These are phyloP conservation scores for Cystofilobasidium ferigula DNA, from an alignment of 768 basidiomycete species.

Conservation along the genomic window DNA sequence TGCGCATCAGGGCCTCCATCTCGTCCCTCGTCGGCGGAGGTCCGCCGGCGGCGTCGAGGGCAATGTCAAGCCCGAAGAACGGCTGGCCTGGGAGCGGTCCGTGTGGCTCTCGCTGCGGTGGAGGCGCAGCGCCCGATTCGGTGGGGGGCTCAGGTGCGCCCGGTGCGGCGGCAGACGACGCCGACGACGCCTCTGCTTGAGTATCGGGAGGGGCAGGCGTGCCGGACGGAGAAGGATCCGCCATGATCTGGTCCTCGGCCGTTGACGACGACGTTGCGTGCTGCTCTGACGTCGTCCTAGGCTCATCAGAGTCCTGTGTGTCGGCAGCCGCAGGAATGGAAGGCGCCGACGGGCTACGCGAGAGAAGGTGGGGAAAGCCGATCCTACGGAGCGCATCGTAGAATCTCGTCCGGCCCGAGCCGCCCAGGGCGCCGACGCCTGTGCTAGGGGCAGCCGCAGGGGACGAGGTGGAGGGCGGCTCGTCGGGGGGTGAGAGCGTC, in stretches of 20 bases:
- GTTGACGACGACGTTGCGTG: too few relatives aligned
- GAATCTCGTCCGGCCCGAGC: background rate
- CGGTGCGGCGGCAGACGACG: too few relatives aligned
- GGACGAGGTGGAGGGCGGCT: background rate
- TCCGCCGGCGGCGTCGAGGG: background rate
- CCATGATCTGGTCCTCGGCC: too few relatives aligned
- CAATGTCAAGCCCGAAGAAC: background rate
- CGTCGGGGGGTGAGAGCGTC: background rate
- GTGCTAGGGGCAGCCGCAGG: background rate
- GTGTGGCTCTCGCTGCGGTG: background rate
- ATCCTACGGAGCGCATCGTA: background rate
- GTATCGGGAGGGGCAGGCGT: too few relatives aligned
- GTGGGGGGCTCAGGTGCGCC: too few relatives aligned
- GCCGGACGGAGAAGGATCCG: too few relatives aligned
- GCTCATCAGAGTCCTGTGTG: too few relatives aligned
- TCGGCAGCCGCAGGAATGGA: too few relatives aligned
- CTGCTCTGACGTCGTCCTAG: too few relatives aligned
- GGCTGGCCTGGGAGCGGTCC: background rate
- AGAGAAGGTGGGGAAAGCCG: background rate
- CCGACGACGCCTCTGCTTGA: too few relatives aligned
- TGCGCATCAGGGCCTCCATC: conserved; percentile 1
- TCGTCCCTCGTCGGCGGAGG: background rate
- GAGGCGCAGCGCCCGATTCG: too few relatives aligned
- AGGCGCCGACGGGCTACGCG: background rate
- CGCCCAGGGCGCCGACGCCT: background rate